A percentile compares a stretch with the other conserved stretches of the same genome.
phyloP scores from a whole-genome alignment of 148 eudicot species.

The Rhododendron williamsianum region DNA sequence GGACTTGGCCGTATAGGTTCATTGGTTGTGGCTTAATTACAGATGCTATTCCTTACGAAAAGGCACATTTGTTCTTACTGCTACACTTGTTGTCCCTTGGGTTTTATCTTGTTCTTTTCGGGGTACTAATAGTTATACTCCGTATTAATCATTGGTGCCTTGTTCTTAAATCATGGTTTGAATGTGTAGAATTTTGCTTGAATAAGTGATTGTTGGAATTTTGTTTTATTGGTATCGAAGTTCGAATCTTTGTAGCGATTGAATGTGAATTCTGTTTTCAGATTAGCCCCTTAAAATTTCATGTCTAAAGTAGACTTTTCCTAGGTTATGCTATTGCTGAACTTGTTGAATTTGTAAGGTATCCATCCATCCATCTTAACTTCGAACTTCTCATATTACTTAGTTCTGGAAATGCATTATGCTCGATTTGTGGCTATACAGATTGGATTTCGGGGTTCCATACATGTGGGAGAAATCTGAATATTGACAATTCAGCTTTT shows the following conservation, averaged over 20 bases:
- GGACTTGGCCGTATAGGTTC: neutral
- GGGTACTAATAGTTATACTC: neutral
- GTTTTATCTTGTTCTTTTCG: neutral
- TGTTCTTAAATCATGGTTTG: neutral
- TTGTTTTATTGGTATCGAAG: neutral
- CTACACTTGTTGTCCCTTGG: neutral
- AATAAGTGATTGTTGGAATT: neutral
- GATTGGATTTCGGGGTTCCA: neutral
- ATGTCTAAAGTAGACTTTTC: neutral
- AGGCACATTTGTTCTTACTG: too few species aligned
- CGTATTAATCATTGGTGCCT: neutral
- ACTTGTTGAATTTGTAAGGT: neutral
- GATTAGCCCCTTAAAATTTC: neutral
- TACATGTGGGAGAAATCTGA: neutral
- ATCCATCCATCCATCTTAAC: neutral
- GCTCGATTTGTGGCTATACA: neutral
- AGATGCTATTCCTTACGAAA: neutral
- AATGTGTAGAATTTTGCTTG: neutral
- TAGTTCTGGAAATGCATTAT: neutral
- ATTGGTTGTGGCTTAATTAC: neutral
- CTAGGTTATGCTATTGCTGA: neutral
- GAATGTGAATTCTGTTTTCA: neutral
- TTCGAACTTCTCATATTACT: neutral
- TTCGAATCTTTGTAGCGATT: neutral
- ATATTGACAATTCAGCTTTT: neutral